A percentile compares a stretch with the other conserved stretches of the same genome.
Evolutionary conservation across 2,329 filamentous ascomycete genomes (phyloP).

Genomic region (Nemania sp.): DNA sequence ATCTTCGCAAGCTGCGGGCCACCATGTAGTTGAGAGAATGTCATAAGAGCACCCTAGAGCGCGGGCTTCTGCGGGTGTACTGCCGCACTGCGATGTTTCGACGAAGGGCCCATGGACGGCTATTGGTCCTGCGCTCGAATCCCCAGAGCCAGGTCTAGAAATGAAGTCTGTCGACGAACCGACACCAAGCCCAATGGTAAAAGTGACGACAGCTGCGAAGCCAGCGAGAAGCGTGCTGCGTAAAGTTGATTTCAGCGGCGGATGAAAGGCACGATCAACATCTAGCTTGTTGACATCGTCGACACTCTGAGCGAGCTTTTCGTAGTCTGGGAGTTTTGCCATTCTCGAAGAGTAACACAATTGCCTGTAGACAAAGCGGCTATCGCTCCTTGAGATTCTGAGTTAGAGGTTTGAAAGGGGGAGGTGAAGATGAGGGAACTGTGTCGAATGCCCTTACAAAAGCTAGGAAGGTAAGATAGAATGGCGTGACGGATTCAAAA

Average conservation of each 20-base stretch:
- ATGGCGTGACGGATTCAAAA: too few species aligned
- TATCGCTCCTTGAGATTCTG: too few species aligned
- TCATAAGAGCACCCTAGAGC: neutral
- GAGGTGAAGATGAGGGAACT: neutral
- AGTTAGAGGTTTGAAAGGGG: too few species aligned
- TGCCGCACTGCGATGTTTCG: neutral
- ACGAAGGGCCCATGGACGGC: neutral
- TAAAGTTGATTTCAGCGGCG: neutral
- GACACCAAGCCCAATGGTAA: neutral
- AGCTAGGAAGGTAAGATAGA: too few species aligned
- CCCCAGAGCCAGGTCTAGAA: neutral
- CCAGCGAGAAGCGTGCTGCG: neutral
- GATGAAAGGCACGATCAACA: neutral
- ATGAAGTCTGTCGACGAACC: neutral
- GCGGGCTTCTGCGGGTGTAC: neutral
- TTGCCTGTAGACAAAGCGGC: too few species aligned
- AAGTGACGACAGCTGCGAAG: neutral
- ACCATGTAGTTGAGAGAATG: neutral
- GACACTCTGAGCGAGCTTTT: neutral
- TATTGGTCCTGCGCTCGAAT: neutral
- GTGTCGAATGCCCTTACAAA: too few species aligned
- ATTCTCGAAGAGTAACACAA: neutral
- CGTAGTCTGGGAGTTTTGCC: neutral
- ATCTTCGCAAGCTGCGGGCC: neutral
- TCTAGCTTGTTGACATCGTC: neutral